Base-by-base conservation (phyloP, 2,329 filamentous ascomycete genomes). In the Neobulgaria alba region DNA sequence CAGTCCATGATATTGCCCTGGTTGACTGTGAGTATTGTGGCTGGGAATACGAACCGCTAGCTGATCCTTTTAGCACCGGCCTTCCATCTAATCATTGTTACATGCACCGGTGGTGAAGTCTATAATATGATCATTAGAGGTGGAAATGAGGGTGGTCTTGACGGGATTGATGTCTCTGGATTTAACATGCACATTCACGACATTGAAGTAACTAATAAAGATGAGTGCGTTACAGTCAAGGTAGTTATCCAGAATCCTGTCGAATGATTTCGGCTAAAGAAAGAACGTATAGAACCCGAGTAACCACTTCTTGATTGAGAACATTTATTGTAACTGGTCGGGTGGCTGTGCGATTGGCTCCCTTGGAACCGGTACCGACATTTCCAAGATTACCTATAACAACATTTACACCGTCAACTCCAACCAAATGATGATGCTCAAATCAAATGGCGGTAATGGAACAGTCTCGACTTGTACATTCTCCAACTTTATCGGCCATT, bases 401-500 rank as follows among this genome's bases (percentile, higher is more conserved):
- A 75, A 78, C 52, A 53, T 78, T 46, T 78, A 79, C 62, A 77
- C 73, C 26, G 37, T 41, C 31, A 16, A 37, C 12, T 71, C 69
- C 5, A 79, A 79, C 63, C 71, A 79, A 51, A 78, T 77, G 73
- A 68, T 71, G 59, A 73, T 75, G 72, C 68, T 79, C 62, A 79
- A 79, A 58, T 70, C 67, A 39, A 73, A 77, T 52, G 75, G 75
- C 31, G 75, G 75, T 26, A 65, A 57, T 43, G 75, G 75, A 17
- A 66, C 61, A 2, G 67, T 78, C 15, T 31, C 21, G 8, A 67
- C 76, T 48, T 61, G 66, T 12, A 50, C 66, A 1, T 65, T 78
- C 30, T 67, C 72, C 50, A 76, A 77, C 61, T 79, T 79, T 57
- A 72, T 75, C 35, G 74, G 75, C 33, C 72, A 74, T 56, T 61